A percentile compares a stretch with the other conserved stretches of the same genome.
These are phyloP conservation scores for Haplosporangium sp. DNA, from an alignment of 371 early-diverging fungal genomes.

Conservation along the genomic window DNA sequence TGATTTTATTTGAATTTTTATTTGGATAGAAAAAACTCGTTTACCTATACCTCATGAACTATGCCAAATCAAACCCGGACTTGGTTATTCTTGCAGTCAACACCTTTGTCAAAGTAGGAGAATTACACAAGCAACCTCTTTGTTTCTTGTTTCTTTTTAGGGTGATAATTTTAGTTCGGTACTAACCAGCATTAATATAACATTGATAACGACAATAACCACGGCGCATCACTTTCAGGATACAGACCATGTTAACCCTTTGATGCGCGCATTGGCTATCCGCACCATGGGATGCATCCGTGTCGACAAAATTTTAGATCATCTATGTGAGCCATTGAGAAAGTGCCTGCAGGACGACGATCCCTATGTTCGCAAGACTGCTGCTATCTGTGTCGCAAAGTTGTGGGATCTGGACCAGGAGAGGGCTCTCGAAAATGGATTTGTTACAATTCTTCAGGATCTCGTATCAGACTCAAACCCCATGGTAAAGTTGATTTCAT, in stretches of 20 bases:
- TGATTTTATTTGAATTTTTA: background rate
- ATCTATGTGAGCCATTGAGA: constrained; percentile 87
- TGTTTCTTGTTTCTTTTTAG: background rate
- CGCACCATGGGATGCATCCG: constrained; percentile 87
- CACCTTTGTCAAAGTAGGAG: constrained; percentile 71
- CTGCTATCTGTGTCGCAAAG: constrained; percentile 80
- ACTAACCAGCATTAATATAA: background rate
- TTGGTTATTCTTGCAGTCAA: constrained; percentile 87
- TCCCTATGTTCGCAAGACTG: constrained; percentile 82
- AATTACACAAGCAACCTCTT: background rate
- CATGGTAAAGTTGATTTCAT: constrained; percentile 64
- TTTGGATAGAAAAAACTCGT: constrained; percentile 91
- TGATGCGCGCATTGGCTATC: constrained; percentile 97
- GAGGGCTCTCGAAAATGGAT: constrained; percentile 83
- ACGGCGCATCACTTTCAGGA: constrained; percentile 68
- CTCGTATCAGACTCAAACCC: constrained; percentile 94
- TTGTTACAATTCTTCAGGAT: constrained; percentile 88
- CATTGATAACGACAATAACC: background rate
- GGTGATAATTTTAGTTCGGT: background rate
- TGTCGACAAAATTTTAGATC: constrained; percentile 89
- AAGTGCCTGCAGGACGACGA: constrained; percentile 83
- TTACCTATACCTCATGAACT: constrained; percentile 89
- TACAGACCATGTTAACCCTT: constrained; percentile 91
- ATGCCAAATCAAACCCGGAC: constrained; percentile 87
- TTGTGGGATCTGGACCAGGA: constrained; percentile 83